phyloP scores from a whole-genome alignment of 352 stramenopile genomes.

The Pythium phragmiticola region DNA sequence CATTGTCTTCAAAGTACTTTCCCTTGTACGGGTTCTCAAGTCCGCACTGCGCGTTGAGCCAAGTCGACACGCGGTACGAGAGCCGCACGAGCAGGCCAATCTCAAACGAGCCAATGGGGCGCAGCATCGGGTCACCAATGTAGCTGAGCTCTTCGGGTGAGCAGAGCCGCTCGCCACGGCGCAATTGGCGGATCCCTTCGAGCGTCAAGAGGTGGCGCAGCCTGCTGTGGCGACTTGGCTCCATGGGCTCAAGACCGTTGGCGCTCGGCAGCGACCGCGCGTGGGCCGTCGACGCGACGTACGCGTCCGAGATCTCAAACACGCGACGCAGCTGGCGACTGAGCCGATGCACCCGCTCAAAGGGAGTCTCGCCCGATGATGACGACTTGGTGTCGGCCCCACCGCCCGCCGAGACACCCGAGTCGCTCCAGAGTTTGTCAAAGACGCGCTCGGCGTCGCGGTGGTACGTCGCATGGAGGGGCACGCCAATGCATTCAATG shows the following conservation, averaged over 20 bases:
- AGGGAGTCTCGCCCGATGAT: conserved; percentile 28
- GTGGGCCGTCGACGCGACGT: conserved; percentile 76
- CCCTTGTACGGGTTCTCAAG: conserved; percentile 69
- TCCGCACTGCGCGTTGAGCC: conserved; percentile 69
- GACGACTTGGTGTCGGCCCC: conserved; percentile 21
- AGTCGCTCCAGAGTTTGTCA: conserved; percentile 75
- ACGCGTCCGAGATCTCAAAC: conserved; percentile 86
- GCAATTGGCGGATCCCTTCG: conserved; percentile 63
- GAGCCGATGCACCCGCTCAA: conserved; percentile 68
- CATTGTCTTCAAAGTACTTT: conserved; percentile 72
- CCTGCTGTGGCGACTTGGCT: conserved; percentile 55
- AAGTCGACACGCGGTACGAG: conserved; percentile 75
- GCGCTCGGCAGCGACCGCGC: conserved; percentile 36
- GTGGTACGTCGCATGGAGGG: conserved; percentile 73
- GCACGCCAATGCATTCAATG: conserved; percentile 63
- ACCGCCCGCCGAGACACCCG: conserved; percentile 27
- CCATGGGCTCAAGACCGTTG: conserved; percentile 50
- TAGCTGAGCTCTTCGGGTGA: conserved; percentile 62
- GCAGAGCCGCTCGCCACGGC: conserved; percentile 70
- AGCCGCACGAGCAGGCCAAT: conserved; percentile 73
- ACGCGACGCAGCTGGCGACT: conserved; percentile 67
- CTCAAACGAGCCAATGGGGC: conserved; percentile 83
- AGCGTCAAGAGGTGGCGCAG: conserved; percentile 60
- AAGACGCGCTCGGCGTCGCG: conserved; percentile 82
- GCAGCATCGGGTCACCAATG: conserved; percentile 82